These are phyloP conservation scores for Lathyrus tuberosus DNA, from an alignment of 306 rosid genomes.

Conservation along the genomic window DNA sequence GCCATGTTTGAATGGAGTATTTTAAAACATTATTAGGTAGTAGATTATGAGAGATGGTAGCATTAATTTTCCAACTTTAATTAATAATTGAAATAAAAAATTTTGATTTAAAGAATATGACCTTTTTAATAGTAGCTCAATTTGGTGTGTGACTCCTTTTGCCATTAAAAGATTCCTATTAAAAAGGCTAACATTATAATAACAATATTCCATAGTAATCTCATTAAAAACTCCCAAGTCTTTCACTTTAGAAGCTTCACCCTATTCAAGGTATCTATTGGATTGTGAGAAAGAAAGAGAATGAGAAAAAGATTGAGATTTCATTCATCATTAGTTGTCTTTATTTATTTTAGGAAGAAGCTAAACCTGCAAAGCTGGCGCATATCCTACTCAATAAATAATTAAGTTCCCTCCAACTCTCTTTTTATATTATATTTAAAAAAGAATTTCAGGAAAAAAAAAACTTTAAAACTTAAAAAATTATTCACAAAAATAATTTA, in stretches of 20 bases:
- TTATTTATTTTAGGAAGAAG: constrained; percentile 15
- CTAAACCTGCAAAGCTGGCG: constrained; percentile 34
- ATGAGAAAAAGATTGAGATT: not conserved
- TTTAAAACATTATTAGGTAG: constrained; percentile 13
- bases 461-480: no score
- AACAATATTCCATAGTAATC: constrained; percentile 29
- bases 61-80: not conserved
- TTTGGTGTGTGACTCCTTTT: constrained; percentile 33
- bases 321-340: constrained; percentile 27
- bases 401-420: constrained; percentile 31
- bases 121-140: constrained; percentile 15
- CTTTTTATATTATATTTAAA: no score
- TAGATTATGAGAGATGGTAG: not conserved
- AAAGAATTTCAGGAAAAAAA: no score
- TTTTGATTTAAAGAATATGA: constrained; percentile 29
- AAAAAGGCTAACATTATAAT: constrained; percentile 45
- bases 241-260: constrained; percentile 43
- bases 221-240: constrained; percentile 11
- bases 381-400: constrained; percentile 37
- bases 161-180: constrained; percentile 32
- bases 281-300: not conserved
- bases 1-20: not conserved
- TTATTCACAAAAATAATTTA: no score
- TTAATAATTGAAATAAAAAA: no score
- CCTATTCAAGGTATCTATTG: no score